These are phyloP conservation scores for Mucor velutinosus DNA, from an alignment of 371 early-diverging fungal species.

Conservation along the genomic window DNA sequence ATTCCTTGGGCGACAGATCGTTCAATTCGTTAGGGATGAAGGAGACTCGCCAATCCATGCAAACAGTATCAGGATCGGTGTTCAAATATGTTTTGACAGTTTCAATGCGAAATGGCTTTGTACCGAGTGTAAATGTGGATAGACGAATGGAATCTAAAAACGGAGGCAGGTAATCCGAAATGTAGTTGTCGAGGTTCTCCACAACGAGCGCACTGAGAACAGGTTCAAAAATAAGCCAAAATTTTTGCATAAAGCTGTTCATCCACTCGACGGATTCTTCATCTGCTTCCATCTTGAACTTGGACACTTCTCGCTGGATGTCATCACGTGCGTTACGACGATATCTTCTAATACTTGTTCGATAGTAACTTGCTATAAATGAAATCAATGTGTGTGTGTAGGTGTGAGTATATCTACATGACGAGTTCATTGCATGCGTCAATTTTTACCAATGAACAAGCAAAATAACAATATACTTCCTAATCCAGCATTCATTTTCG, in stretches of 20 bases:
- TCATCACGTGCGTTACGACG: conserved; percentile 72
- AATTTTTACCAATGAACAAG: conserved; percentile 51
- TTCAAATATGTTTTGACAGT: conserved; percentile 77
- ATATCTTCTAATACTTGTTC: conserved; percentile 66
- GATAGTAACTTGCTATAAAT: conserved; percentile 66
- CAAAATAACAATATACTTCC: conserved; percentile 50
- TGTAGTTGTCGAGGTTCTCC: conserved; percentile 72
- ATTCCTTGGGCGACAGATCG: conserved; percentile 67
- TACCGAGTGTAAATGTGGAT: conserved; percentile 96
- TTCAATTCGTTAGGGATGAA: conserved; percentile 83
- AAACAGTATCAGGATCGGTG: conserved; percentile 79
- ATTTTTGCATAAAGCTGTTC: conserved; percentile 85
- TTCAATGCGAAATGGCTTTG: conserved; percentile 93
- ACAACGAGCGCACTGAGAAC: conserved; percentile 81
- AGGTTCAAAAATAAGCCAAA: conserved; percentile 98
- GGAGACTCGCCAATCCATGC: conserved; percentile 92
- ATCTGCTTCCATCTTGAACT: conserved; percentile 53
- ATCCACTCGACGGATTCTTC: conserved; percentile 97
- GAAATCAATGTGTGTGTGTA: neutral
- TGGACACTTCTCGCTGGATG: conserved; percentile 64
- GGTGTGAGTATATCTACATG: no score
- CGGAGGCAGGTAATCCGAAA: conserved; percentile 82
- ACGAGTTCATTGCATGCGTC: neutral
- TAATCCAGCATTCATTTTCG: conserved; percentile 56
- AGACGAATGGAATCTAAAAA: conserved; percentile 92